These are phyloP conservation scores for Astrothelium subdiscretum DNA, from an alignment of 495 filamentous ascomycete species.

Conservation along the genomic window DNA sequence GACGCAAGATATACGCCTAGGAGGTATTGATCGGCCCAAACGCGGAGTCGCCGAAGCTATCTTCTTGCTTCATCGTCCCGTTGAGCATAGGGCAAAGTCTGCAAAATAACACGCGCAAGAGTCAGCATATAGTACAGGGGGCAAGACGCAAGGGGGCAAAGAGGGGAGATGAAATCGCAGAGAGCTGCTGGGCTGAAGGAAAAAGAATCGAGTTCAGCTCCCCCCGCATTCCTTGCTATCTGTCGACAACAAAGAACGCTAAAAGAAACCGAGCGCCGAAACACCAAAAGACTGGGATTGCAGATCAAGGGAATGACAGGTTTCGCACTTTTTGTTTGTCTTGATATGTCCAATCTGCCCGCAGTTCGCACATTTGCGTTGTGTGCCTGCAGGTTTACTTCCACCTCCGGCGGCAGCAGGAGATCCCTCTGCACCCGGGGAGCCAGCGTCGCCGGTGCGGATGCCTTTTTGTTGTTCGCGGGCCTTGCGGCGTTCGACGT, in stretches of 20 bases:
- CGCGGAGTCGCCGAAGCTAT: slow-evolving; percentile 22
- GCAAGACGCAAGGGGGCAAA: neutral
- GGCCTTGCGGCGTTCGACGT: slow-evolving; percentile 79
- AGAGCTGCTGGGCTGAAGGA: too few species aligned
- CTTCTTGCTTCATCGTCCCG: slow-evolving; percentile 62
- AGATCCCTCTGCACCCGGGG: slow-evolving; percentile 25
- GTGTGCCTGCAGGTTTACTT: slow-evolving; percentile 46
- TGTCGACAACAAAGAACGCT: too few species aligned
- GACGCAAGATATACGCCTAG: neutral
- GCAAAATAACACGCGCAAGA: slow-evolving; percentile 17
- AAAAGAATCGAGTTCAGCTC: too few species aligned
- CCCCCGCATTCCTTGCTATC: too few species aligned
- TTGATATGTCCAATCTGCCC: slow-evolving; percentile 95
- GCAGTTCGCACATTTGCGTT: slow-evolving; percentile 93
- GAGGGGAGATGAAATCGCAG: neutral
- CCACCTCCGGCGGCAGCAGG: slow-evolving; percentile 25
- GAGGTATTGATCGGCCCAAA: slow-evolving; percentile 27
- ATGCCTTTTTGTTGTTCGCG: slow-evolving; percentile 80
- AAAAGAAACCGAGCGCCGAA: too few species aligned
- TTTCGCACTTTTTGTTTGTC: slow-evolving; percentile 89
- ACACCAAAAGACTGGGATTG: too few species aligned
- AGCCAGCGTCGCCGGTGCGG: slow-evolving; percentile 19
- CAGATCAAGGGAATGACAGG: neutral
- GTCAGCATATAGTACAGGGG: neutral
- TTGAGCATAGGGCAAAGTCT: slow-evolving; percentile 88